Conservation (phyloP, 345 rosid genomes). For the Eucalyptus pauciflora region DNA sequence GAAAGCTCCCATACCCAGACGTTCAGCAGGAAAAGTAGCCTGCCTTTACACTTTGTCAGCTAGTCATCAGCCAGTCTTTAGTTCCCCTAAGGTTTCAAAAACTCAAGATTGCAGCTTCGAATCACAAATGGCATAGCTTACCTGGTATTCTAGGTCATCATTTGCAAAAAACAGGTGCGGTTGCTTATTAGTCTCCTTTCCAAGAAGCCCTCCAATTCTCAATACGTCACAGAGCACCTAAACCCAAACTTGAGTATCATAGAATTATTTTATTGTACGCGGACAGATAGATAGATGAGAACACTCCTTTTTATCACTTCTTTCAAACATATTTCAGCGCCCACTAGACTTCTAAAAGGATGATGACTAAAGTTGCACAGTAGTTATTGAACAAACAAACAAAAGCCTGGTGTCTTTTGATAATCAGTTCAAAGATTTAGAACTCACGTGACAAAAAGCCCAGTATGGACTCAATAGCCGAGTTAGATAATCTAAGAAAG, state of each 20-base stretch:
- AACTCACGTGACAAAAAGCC: background rate
- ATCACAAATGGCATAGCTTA: conserved; percentile 2
- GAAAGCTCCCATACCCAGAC: conserved; percentile 93
- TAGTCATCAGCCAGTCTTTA: background rate
- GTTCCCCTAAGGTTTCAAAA: background rate
- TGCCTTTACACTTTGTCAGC: conserved; percentile 36
- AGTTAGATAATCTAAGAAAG: background rate
- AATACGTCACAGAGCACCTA: conserved; percentile 86
- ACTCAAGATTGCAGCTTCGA: background rate
- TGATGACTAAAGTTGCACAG: background rate
- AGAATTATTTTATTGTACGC: background rate
- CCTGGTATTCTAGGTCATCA: conserved; percentile 89
- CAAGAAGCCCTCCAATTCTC: conserved; percentile 88
- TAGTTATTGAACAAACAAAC: background rate
- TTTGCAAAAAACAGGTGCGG: conserved; percentile 57
- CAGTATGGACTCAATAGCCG: background rate
- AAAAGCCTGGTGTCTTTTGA: background rate
- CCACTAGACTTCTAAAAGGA: background rate
- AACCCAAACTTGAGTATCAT: background rate
- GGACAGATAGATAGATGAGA: background rate
- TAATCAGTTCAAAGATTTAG: background rate
- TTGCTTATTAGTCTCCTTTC: conserved; percentile 27
- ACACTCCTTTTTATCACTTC: background rate
- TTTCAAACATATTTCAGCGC: background rate
- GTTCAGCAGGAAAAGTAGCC: conserved; percentile 81